Evolutionary conservation across 1,139 yeast genomes (phyloP).

Genomic region (Scheffersomyces stambukii): DNA sequence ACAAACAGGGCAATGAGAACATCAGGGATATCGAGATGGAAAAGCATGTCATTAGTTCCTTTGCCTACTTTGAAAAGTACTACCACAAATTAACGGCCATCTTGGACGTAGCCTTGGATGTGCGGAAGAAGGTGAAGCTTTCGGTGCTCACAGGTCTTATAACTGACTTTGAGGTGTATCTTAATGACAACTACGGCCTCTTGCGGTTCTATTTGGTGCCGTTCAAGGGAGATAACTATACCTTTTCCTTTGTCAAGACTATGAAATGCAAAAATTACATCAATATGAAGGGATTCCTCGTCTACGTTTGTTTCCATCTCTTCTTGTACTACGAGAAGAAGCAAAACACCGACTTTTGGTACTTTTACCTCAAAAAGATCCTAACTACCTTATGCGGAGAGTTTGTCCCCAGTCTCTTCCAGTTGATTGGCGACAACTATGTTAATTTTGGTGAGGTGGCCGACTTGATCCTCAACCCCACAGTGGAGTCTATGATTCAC

Average conservation of each 20-base stretch:
- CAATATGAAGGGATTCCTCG: constrained; percentile 25
- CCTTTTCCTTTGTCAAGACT: constrained; percentile 27
- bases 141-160: constrained; percentile 19
- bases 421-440: constrained; percentile 24
- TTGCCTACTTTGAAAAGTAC: constrained; percentile 22
- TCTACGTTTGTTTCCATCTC: constrained; percentile 24
- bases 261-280: constrained; percentile 30
- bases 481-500: constrained; percentile 26
- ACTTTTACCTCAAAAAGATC: constrained; percentile 29
- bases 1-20: constrained; percentile 26
- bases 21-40: constrained; percentile 26
- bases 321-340: constrained; percentile 25
- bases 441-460: constrained; percentile 32
- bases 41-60: constrained; percentile 19
- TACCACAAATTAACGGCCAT: constrained; percentile 18
- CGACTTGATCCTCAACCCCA: constrained; percentile 35
- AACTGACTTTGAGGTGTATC: constrained; percentile 25
- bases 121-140: constrained; percentile 17
- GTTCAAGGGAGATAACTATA: constrained; percentile 17
- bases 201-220: constrained; percentile 22
- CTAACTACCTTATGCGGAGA: constrained; percentile 20
- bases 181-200: constrained; percentile 19
- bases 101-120: constrained; percentile 20
- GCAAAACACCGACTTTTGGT: constrained; percentile 18
- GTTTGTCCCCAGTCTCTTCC: constrained; percentile 25